phyloP scores from a whole-genome alignment of 352 stramenopile species.

The Pythium aquatile region DNA sequence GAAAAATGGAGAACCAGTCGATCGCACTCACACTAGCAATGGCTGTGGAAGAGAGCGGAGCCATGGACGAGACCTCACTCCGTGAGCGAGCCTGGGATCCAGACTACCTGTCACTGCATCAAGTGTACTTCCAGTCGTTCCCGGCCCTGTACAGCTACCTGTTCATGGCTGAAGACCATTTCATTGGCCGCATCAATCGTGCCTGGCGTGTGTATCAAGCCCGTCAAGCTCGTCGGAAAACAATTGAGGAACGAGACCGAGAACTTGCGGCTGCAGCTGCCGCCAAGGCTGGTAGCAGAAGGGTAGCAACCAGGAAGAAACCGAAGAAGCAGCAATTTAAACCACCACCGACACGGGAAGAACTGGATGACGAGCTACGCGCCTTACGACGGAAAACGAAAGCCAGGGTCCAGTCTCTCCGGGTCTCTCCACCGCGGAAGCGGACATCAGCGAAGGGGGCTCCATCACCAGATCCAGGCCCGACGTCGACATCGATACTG shows the following conservation, averaged over 20 bases:
- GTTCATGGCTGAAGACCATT: constrained; percentile 16
- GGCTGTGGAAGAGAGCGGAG: neutral
- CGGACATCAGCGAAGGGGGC: neutral
- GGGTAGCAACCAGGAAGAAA: constrained; percentile 11
- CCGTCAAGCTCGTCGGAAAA: neutral
- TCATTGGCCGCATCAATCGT: constrained; percentile 16
- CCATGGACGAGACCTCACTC: neutral
- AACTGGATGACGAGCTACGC: neutral
- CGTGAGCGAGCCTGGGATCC: constrained; percentile 6
- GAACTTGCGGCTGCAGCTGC: neutral
- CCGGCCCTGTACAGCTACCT: constrained; percentile 19
- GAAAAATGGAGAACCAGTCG: constrained; percentile 10
- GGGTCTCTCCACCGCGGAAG: neutral
- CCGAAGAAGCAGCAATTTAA: neutral
- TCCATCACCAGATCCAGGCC: neutral
- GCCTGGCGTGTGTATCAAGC: constrained; percentile 18
- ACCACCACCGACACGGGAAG: neutral
- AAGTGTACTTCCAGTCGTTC: constrained; percentile 8
- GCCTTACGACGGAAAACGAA: constrained; percentile 17
- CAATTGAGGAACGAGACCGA: constrained; percentile 9
- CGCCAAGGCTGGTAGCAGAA: neutral
- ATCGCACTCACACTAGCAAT: constrained; percentile 16
- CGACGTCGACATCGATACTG: neutral
- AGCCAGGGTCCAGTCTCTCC: constrained; percentile 17
- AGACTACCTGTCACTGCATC: constrained; percentile 17